These are phyloP conservation scores for Sarocladium strictum DNA, from an alignment of 2,329 filamentous ascomycete genomes.

Conservation along the genomic window DNA sequence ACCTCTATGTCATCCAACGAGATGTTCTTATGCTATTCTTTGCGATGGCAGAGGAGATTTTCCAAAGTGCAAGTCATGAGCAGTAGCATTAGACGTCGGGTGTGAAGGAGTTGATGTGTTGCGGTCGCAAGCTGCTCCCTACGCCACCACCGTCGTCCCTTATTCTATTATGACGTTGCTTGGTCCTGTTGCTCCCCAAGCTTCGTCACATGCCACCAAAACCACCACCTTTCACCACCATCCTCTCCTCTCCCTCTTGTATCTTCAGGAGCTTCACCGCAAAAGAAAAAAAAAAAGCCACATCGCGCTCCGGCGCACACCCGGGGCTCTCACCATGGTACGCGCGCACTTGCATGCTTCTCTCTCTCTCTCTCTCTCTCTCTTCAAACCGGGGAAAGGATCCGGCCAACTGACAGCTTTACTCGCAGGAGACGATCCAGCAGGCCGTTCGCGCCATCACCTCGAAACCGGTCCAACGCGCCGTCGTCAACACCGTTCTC, in stretches of 20 bases:
- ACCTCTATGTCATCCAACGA: too few relatives aligned
- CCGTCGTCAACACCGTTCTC: conserved; percentile 40
- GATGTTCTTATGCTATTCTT: too few relatives aligned
- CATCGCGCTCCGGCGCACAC: background rate
- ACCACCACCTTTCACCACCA: conserved; percentile 15
- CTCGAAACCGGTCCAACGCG: conserved; percentile 45
- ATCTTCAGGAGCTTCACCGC: conserved; percentile 21
- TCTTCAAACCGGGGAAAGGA: too few relatives aligned
- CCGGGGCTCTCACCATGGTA: too few relatives aligned
- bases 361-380: too few relatives aligned
- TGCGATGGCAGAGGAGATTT: too few relatives aligned
- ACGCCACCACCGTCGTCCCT: background rate
- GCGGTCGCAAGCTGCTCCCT: too few relatives aligned
- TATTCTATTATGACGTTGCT: conserved; percentile 9
- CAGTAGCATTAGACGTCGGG: too few relatives aligned
- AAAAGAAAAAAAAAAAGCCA: background rate
- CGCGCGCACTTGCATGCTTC: too few relatives aligned
- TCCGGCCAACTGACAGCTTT: too few relatives aligned
- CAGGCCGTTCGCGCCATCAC: conserved; percentile 35
- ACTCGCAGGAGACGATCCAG: conserved; percentile 27
- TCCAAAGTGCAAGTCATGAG: too few relatives aligned
- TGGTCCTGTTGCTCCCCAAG: background rate
- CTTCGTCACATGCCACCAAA: conserved; percentile 12
- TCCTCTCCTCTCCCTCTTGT: conserved; percentile 20
- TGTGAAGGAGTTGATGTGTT: too few relatives aligned